Conservation (phyloP, 2,329 filamentous ascomycete species). For the Rhynchosporium graminicola region DNA sequence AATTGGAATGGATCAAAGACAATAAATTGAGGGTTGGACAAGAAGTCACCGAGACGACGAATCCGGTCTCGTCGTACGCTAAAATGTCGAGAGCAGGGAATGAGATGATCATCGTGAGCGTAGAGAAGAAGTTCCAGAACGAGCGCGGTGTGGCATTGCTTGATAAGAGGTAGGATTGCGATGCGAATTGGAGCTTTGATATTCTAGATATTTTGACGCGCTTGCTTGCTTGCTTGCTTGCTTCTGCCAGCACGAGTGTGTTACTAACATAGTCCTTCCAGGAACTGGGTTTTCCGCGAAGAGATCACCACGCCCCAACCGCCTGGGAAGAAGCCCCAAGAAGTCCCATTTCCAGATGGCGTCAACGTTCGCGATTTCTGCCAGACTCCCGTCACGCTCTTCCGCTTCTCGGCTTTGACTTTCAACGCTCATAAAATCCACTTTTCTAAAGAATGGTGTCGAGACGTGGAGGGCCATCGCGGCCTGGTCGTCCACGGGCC, state of each 20-base stretch:
- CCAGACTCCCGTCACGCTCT: slow-evolving; percentile 49
- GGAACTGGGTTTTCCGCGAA: slow-evolving; percentile 40
- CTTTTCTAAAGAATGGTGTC: slow-evolving; percentile 61
- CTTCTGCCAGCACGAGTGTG: slow-evolving; percentile 9
- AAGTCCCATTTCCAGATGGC: slow-evolving; percentile 28
- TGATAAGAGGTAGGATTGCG: slow-evolving; percentile 50
- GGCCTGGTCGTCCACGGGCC: slow-evolving; percentile 79
- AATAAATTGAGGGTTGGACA: slow-evolving; percentile 55
- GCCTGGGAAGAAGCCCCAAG: slow-evolving; percentile 24
- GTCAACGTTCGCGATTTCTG: slow-evolving; percentile 38
- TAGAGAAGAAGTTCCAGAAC: slow-evolving; percentile 61
- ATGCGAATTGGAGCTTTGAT: slow-evolving; percentile 6
- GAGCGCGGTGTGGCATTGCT: slow-evolving; percentile 52
- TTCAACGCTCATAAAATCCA: slow-evolving; percentile 89
- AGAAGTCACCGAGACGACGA: slow-evolving; percentile 56
- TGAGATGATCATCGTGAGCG: slow-evolving; percentile 65
- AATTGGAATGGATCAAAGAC: slow-evolving; percentile 51
- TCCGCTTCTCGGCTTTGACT: slow-evolving; percentile 80
- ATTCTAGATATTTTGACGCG: not conserved
- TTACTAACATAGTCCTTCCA: slow-evolving; percentile 19
- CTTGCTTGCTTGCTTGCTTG: slow-evolving; percentile 1
- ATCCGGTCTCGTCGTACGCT: slow-evolving; percentile 52
- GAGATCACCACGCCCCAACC: slow-evolving; percentile 34
- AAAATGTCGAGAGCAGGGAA: slow-evolving; percentile 57
- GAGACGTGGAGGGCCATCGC: slow-evolving; percentile 57